Base-by-base conservation (phyloP, 192 early-diverging fungal species). In the Hyaloraphidium curvatum region DNA sequence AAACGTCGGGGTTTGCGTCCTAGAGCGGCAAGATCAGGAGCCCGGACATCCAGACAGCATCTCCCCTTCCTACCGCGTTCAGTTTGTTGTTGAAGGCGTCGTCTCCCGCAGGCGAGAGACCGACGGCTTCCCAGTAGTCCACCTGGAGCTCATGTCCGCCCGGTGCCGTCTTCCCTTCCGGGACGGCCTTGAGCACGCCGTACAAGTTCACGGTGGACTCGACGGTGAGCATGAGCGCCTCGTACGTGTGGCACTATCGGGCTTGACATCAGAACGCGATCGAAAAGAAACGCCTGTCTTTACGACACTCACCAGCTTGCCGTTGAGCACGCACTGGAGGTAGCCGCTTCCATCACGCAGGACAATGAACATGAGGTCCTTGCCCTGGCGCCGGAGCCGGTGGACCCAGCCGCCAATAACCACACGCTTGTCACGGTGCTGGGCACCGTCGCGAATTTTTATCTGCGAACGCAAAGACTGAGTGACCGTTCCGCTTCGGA, bases 121-220 rank as follows among this genome's bases (percentile, higher is more conserved):
- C 82, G 51, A 94, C 64, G n/a, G 92, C 59, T 57, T 90, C 86
- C 87, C 89, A 97, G 72, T 86, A 94, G 63, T 99, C 96, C 11
- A 78, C 91, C 53, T 77, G 62, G 57, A 99, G 76, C 67, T 99
- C 96, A 55, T 94, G 90, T 60, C 87, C 81, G 60, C 84, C 93
- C 16, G 91, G 90, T n/a, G 96, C 90, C 23, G 78, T 79, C 67
- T 99, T 97, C 53, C 91, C 93, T 57, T 70, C 85, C 7, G 93
- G 93, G 22, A 96, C 67, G 56, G 77, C 78, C 61, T 84, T 75
- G 52, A 99, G 76, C 23, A 79, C 72, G 60, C 95, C 95, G 64
- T 78, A 87, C 2, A 96, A 60, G 23, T 72, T 76, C 50, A 99
- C 73, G n/a, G 91, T 87, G 11, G 93, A 91, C 68, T 99, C 95